Evolutionary conservation across 2,329 filamentous ascomycete species (phyloP), one percentile per base, ranked within the genome.

Genomic region (Phyllosticta citriasiana): DNA sequence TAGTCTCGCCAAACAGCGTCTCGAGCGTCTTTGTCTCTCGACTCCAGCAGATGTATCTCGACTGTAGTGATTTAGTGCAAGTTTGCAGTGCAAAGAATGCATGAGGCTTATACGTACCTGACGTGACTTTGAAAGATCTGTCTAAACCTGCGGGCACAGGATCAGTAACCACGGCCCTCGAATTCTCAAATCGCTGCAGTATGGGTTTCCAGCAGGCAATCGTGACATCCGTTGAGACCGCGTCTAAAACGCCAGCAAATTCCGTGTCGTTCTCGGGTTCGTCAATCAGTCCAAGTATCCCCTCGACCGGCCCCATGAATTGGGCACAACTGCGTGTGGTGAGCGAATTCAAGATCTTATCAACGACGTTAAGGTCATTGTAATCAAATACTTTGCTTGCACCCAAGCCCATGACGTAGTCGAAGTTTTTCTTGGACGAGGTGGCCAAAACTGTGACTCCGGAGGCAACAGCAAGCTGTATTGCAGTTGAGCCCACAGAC

Each of bases 401-500:
- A 0, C 80, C 80, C 0, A 82, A 73, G 12, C 65, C 64, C 64
- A 74, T 76, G 16, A 78, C 67, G 57, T 74, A 73, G 0, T 73
- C 74, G n/a, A 77, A 75, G 65, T 82, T 81, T 52, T 69, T 73
- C 12, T 70, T 65, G 0, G 76, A 77, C 0, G 73, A 72, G 0
- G 77, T 79, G 0, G 76, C 68, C 51, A 80, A 65, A 10, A 82
- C 78, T 14, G 77, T 69, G 62, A 77, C 79, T 0, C 79, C 79
- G 0, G 76, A 73, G 0, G 73, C 74, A 5, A 70, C 67, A 1
- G 75, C 74, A 0, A 82, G 69, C 63, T 82, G 80, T 10, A 81
- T 75, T 0, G 76, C 77, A 53, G 74, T 76, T 51, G 73, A 73
- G 1, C 80, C 79, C 0, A 80, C 77, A 16, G 72, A 73, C 0